phyloP scores from a whole-genome alignment of 192 early-diverging fungal species.

The Spizellomyces sp. region DNA sequence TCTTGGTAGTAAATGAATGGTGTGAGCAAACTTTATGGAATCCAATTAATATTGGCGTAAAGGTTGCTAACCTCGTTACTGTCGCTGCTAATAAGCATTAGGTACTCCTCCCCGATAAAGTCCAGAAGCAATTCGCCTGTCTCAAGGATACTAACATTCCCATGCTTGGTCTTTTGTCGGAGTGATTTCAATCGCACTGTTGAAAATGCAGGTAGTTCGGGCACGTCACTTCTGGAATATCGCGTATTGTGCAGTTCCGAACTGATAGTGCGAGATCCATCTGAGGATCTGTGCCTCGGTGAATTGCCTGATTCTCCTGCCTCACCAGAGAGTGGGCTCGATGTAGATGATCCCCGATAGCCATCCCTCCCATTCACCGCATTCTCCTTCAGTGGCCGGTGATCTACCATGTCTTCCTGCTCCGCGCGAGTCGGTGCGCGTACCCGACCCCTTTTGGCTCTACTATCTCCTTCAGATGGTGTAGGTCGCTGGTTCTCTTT shows the following conservation, averaged over 20 bases:
- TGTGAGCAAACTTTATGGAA: neutral
- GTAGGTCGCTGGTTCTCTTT: too few species aligned
- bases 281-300: too few species aligned
- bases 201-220: constrained; percentile 33
- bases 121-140: constrained; percentile 46
- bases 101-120: constrained; percentile 41
- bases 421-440: neutral
- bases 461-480: too few species aligned
- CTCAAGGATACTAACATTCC: constrained; percentile 40
- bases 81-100: constrained; percentile 44
- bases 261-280: too few species aligned
- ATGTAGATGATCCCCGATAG: neutral
- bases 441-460: neutral
- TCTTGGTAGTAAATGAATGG: neutral
- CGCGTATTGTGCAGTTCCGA: too few species aligned
- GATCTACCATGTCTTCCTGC: neutral
- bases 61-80: too few species aligned
- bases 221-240: too few species aligned
- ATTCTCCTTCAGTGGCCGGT: neutral
- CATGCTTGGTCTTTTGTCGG: constrained; percentile 54
- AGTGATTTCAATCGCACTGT: constrained; percentile 52
- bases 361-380: neutral
- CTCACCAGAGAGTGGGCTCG: too few species aligned
- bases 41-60: too few species aligned
- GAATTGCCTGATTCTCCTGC: too few species aligned